Evolutionary conservation across 2,329 filamentous ascomycete species (phyloP), one percentile per base, ranked within the genome.

Genomic region (Penicillium sp.): DNA sequence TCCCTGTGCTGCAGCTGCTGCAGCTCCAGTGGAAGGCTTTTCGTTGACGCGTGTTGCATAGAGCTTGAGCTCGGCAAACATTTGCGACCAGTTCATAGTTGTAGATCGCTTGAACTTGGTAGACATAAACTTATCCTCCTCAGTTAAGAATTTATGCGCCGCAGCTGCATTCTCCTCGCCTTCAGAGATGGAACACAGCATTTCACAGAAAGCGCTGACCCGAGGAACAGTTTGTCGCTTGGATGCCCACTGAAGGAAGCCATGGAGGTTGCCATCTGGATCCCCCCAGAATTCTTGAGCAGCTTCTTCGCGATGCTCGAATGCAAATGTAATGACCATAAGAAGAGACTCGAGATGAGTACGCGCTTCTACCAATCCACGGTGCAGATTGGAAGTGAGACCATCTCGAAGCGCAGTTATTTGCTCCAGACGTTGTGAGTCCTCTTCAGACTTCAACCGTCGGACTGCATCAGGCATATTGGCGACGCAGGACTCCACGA

Each of bases 241-340:
- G 3, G 94, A 96, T n/a, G 92, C 90, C 94, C 94, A 99, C 60
- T 96, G 90, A 70, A 99, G 82, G 69, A 99, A 99, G 0, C 94
- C 94, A 58, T 92, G 90, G 31, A 99, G 79, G 63, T 97, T 96
- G 67, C 92, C 92, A 65, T 99, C 94, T 2, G 89, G 86, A 67
- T 97, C 92, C 31, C 84, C 83, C 94, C 94, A 99, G 63, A 97
- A 97, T 43, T 87, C 88, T 66, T 90, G 85, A 9, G 92, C 90
- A 24, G 91, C 88, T 48, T 96, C 90, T 14, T 89, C 84, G 34
- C 92, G 88, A 29, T 88, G 86, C 66, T 97, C 90, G 67, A 93
- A 99, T 4, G 92, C 85, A 68, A 94, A 96, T 4, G 94, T 89
- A 56, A 97, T 93, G 57, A 97, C 87, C 59, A 97, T 83, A 51